Conservation (phyloP, 1,284 basidiomycete species). For the Phaffia rhodozyma region DNA sequence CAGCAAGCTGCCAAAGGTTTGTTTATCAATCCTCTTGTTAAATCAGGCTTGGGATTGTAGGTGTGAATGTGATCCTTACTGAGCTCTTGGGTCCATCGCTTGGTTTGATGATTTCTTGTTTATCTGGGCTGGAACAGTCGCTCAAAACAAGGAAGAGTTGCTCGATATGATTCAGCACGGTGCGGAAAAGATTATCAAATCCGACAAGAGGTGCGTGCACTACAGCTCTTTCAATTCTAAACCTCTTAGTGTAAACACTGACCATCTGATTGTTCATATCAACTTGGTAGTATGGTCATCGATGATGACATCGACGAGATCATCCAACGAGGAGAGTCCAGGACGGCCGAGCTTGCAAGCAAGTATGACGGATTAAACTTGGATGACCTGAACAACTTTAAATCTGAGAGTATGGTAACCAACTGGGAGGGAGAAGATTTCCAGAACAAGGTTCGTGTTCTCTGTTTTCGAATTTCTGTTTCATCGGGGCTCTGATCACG, state of each 20-base stretch:
- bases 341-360: constrained; percentile 74
- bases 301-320: constrained; percentile 92
- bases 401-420: constrained; percentile 71
- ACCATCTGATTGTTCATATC: constrained; percentile 2
- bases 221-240: constrained; percentile 14
- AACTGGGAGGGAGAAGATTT: constrained; percentile 98
- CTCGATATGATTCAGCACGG: constrained; percentile 98
- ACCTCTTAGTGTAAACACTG: neutral
- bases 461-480: neutral
- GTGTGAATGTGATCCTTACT: neutral
- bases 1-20: constrained; percentile 37
- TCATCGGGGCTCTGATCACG: neutral
- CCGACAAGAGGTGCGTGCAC: constrained; percentile 47
- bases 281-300: constrained; percentile 50
- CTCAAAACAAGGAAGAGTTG: constrained; percentile 82
- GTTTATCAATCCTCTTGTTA: neutral
- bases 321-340: constrained; percentile 81
- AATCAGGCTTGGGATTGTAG: neutral
- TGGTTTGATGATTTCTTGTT: constrained; percentile 1
- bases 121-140: constrained; percentile 42
- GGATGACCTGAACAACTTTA: constrained; percentile 95
- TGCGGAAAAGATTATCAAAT: constrained; percentile 90
- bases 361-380: constrained; percentile 90
- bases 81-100: neutral
- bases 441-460: constrained; percentile 48